A percentile compares a stretch with the other conserved stretches of the same genome.
Evolutionary conservation across 1,284 basidiomycete species (phyloP).

Genomic region (Leucoagaricus sp.): DNA sequence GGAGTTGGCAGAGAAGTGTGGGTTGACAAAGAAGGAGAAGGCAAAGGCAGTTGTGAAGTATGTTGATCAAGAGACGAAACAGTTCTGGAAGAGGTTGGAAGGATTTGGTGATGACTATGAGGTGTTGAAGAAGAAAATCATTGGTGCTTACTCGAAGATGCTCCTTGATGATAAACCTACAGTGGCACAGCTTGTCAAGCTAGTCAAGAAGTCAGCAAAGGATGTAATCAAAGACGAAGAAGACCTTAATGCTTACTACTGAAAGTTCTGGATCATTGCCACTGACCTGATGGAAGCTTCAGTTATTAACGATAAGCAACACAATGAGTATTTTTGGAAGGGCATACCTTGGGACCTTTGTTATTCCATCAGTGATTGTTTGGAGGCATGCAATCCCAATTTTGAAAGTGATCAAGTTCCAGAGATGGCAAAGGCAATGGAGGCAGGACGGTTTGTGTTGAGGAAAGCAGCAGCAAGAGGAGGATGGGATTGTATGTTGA

Average conservation of each 20-base stretch:
- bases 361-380: neutral
- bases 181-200: neutral
- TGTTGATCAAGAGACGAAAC: neutral
- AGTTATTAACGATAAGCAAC: neutral
- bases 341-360: neutral
- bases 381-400: neutral
- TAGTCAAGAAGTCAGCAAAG: neutral
- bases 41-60: slow-evolving; percentile 7
- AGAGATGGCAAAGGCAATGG: slow-evolving; percentile 2
- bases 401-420: neutral
- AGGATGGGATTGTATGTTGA: neutral
- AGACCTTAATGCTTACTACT: slow-evolving; percentile 11
- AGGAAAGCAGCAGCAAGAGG: neutral
- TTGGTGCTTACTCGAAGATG: neutral
- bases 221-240: neutral
- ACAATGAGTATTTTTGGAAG: slow-evolving; percentile 5
- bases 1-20: neutral
- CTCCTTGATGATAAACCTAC: neutral
- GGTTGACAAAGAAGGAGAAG: slow-evolving; percentile 8
- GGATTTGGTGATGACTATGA: neutral
- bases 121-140: slow-evolving; percentile 8
- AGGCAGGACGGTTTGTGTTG: slow-evolving; percentile 6
- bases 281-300: neutral
- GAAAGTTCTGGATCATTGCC: slow-evolving; percentile 1
- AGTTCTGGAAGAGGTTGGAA: slow-evolving; percentile 3